Evolutionary conservation across 2,329 filamentous ascomycete genomes (phyloP), one percentile per base, ranked within the genome.

Genomic region (Colletotrichum lindemuthianum): DNA sequence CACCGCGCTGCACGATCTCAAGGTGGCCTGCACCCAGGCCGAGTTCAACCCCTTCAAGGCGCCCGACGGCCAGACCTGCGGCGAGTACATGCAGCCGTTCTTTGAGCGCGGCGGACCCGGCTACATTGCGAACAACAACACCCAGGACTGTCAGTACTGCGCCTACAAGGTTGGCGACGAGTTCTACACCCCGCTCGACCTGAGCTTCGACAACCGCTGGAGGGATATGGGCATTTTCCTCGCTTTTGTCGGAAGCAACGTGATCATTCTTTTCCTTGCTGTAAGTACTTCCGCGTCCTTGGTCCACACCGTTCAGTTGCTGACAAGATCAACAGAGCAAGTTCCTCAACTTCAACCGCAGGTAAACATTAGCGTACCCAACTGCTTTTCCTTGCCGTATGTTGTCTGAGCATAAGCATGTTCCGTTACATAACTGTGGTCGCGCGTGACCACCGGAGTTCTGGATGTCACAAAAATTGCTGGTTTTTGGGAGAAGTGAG

Each of bases 101-200:
- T 93, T 96, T 72, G 78, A 80, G 3, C 71, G 71, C 3, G 89
- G 91, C n/a, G 90, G 89, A 0, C 73, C 86, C 0, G 93, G 93
- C 0, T 96, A 96, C 70, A 74, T 97, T 3, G 81, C 86, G 41
- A 81, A 88, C 70, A 90, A 91, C 69, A 80, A 82, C 2, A 92
- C 90, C 0, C 84, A 79, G 50, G 78, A 82, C 24, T 97, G 93
- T 78, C 81, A 90, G 71, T 97, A 96, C 79, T 97, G 93, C 73
- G 91, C 92, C 0, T 96, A 88, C 79, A 88, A 85, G 67, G 79
- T 92, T 11, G 93, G 93, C 36, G 91, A 97, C 69, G 83, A 97
- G 78, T 97, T 95, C 72, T 96, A 92, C 73, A 73, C 80, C 57
- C 83, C 86, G 0, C 83, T 96, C 15, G 84, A 85, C 2, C 85